These are phyloP conservation scores for Coffea eugenioides DNA, from an alignment of 257 asterid genomes.

Conservation along the genomic window DNA sequence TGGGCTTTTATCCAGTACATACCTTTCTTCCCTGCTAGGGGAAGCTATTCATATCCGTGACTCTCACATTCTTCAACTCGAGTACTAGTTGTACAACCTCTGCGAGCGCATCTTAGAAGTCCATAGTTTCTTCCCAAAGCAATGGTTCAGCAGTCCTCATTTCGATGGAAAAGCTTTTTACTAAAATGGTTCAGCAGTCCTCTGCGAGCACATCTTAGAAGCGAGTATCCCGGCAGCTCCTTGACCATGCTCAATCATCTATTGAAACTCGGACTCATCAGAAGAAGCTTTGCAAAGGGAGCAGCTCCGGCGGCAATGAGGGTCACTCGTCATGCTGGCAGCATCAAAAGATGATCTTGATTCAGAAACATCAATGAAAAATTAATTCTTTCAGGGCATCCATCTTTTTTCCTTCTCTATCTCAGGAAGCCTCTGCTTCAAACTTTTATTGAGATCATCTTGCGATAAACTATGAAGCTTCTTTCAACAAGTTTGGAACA, in stretches of 20 bases:
- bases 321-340: constrained; percentile 73
- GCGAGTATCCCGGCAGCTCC: constrained; percentile 34
- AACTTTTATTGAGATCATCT: constrained; percentile 62
- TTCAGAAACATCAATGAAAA: constrained; percentile 75
- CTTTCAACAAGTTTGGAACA: constrained; percentile 40
- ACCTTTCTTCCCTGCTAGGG: too few relatives aligned
- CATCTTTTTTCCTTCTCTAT: constrained; percentile 48
- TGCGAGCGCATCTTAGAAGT: neutral
- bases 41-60: neutral
- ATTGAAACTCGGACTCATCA: constrained; percentile 74
- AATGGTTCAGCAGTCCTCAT: constrained; percentile 36
- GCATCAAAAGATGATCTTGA: constrained; percentile 68
- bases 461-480: constrained; percentile 46
- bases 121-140: neutral
- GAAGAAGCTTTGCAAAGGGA: constrained; percentile 66
- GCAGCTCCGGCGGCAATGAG: constrained; percentile 79
- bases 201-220: too few relatives aligned
- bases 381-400: constrained; percentile 44
- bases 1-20: neutral
- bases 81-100: neutral
- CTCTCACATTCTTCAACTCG: neutral
- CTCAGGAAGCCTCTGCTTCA: constrained; percentile 56
- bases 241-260: constrained; percentile 75
- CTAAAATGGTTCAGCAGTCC: constrained; percentile 50
- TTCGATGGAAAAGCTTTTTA: constrained; percentile 79